Conservation (phyloP, 129 eudicot genomes). For the Escallonia rubra region DNA sequence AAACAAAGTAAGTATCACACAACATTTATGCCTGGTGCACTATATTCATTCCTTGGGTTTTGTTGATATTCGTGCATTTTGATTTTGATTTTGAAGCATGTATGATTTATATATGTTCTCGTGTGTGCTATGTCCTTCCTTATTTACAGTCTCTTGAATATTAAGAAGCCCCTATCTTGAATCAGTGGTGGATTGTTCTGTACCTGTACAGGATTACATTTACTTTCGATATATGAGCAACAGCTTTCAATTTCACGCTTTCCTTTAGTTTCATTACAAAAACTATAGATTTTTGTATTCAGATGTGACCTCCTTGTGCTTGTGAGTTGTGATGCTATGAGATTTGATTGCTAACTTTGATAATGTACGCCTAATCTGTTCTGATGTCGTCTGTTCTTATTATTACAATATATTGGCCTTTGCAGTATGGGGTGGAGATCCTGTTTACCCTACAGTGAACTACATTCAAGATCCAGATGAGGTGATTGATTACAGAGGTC, state of each 20-base stretch:
- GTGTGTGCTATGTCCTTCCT: constrained; percentile 1
- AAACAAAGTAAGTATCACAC: constrained; percentile 59
- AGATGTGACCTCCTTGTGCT: not conserved
- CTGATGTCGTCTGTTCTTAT: not conserved
- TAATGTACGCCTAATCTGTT: not conserved
- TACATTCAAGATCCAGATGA: constrained; percentile 94
- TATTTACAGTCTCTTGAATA: not conserved
- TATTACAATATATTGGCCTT: not conserved
- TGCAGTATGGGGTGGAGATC: constrained; percentile 99
- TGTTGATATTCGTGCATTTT: not conserved
- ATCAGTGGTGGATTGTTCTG: not conserved
- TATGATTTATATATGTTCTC: not conserved
- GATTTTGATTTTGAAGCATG: not conserved
- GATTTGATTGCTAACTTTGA: not conserved
- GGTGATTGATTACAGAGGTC: constrained; percentile 88
- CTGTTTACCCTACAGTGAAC: constrained; percentile 94
- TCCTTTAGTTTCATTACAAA: not conserved
- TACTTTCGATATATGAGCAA: not conserved
- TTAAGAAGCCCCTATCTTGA: not conserved
- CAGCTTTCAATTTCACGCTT: constrained; percentile 2
- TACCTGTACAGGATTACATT: not conserved
- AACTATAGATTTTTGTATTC: not conserved
- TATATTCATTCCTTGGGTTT: not conserved
- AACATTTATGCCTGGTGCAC: not conserved
- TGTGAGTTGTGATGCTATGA: not conserved